Percentiles rank a stretch among this genome's conserved stretches.
phyloP scores from a whole-genome alignment of 129 eudicot species.

The Chrysanthemum seticuspe region DNA sequence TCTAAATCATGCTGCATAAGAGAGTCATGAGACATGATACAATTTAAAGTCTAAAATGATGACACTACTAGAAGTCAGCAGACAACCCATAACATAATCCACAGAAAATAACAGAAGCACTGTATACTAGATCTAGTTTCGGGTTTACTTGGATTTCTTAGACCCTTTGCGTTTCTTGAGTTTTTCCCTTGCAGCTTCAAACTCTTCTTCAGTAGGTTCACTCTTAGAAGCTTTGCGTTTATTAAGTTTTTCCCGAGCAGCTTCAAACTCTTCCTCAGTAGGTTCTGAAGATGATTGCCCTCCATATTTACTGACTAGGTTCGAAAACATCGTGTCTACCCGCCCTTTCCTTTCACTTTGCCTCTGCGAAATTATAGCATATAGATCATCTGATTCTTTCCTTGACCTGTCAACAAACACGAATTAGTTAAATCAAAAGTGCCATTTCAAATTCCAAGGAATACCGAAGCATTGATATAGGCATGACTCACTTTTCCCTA shows the following conservation, averaged over 20 bases:
- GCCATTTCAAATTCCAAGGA: neutral
- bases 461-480: neutral
- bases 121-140: conserved; percentile 16
- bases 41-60: neutral
- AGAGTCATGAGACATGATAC: neutral
- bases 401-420: conserved; percentile 42
- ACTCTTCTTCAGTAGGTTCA: conserved; percentile 93
- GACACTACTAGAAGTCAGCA: no score
- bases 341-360: conserved; percentile 71
- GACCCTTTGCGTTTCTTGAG: conserved; percentile 47
- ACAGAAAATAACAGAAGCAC: neutral
- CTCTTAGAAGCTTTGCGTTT: conserved; percentile 38
- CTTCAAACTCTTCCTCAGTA: conserved; percentile 94
- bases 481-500: conserved; percentile 59
- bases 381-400: conserved; percentile 64
- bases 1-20: neutral
- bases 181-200: conserved; percentile 76
- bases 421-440: conserved; percentile 10
- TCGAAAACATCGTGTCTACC: conserved; percentile 70
- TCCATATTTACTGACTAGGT: conserved; percentile 68
- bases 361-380: conserved; percentile 77
- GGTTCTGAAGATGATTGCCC: conserved; percentile 55
- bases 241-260: conserved; percentile 63
- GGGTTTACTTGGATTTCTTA: conserved; percentile 48
- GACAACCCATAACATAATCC: neutral